A percentile compares a stretch with the other conserved stretches of the same genome.
phyloP scores from a whole-genome alignment of 2,329 filamentous ascomycete genomes.

The Ophiocordyceps camponoti-floridani region DNA sequence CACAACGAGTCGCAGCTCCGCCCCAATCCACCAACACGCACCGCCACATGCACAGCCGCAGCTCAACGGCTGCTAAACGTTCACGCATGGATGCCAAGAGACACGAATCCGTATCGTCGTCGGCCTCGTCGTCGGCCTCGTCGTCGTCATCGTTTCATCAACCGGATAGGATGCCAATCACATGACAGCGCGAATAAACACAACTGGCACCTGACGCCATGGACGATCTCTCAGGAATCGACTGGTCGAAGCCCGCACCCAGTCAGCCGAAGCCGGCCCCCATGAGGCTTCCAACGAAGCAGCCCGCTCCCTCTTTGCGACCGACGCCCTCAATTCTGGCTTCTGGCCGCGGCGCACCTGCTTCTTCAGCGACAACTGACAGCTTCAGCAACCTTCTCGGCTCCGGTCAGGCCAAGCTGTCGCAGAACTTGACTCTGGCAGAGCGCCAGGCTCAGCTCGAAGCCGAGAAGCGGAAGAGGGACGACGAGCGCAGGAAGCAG shows the following conservation, averaged over 20 bases:
- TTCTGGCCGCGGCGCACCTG: no score
- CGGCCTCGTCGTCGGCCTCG: not conserved
- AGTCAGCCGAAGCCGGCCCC: constrained; percentile 18
- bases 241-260: constrained; percentile 31
- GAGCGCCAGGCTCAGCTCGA: constrained; percentile 57
- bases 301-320: constrained; percentile 30
- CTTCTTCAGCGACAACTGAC: constrained; percentile 24
- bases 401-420: constrained; percentile 35
- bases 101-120: not conserved
- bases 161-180: not conserved
- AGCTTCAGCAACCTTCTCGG: constrained; percentile 64
- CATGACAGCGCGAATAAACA: not conserved
- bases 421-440: constrained; percentile 56
- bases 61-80: not conserved
- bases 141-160: no score
- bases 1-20: not conserved
- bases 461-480: constrained; percentile 50
- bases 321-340: constrained; percentile 22
- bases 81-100: not conserved
- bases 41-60: not conserved
- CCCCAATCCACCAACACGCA: not conserved
- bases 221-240: constrained; percentile 44
- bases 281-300: constrained; percentile 13
- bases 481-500: constrained; percentile 53
- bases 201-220: constrained; percentile 16